A percentile compares a stretch with the other conserved stretches of the same genome.
phyloP scores from a whole-genome alignment of 768 basidiomycete species.

The Xerocomus brunneocitrinus region DNA sequence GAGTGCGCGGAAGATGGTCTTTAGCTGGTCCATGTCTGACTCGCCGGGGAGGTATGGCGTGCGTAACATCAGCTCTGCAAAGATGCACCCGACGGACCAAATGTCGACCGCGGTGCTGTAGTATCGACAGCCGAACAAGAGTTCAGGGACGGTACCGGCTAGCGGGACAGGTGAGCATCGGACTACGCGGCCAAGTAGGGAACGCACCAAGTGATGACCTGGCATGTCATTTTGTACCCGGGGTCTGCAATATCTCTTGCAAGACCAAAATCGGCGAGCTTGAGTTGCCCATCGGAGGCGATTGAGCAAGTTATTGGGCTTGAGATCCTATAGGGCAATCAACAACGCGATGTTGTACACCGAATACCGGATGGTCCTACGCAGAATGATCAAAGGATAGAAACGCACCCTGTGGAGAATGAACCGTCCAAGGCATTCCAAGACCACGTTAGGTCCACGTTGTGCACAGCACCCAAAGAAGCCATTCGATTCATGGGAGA shows the following conservation, averaged over 20 bases:
- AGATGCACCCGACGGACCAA: conserved; percentile 98
- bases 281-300: conserved; percentile 83
- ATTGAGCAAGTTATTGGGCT: conserved; percentile 98
- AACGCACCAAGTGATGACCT: conserved; percentile 93
- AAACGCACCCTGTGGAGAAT: conserved; percentile 86
- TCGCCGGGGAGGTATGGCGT: conserved; percentile 95
- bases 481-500: too few relatives aligned
- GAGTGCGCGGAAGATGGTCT: conserved; percentile 88
- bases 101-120: conserved; percentile 92
- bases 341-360: conserved; percentile 2
- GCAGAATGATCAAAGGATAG: conserved; percentile 8
- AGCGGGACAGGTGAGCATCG: conserved; percentile 3
- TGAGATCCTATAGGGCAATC: conserved; percentile 69
- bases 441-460: too few relatives aligned
- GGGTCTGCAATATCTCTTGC: conserved; percentile 96
- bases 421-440: too few relatives aligned
- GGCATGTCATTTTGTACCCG: conserved; percentile 93
- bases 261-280: conserved; percentile 98
- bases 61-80: conserved; percentile 94
- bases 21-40: conserved; percentile 94
- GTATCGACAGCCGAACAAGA: conserved; percentile 85
- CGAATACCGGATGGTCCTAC: conserved; percentile 12
- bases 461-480: too few relatives aligned
- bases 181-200: too few relatives aligned
- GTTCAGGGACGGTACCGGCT: conserved; percentile 99